These are phyloP conservation scores for Neonectria faginata DNA, from an alignment of 2,329 filamentous ascomycete species.

Conservation along the genomic window DNA sequence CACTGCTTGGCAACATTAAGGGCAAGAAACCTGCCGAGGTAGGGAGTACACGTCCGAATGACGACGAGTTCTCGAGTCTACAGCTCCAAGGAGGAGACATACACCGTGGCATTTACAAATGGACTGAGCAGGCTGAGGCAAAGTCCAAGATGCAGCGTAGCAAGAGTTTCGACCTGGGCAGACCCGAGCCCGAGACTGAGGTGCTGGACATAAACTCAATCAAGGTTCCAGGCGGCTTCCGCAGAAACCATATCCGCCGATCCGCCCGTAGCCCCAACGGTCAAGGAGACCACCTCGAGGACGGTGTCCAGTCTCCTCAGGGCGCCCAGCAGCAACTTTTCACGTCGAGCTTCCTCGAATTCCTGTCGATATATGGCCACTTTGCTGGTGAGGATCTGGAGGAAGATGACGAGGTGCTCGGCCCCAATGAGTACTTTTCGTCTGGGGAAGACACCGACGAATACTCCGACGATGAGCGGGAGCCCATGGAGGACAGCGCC, in stretches of 20 bases:
- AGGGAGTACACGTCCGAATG: slow-evolving; percentile 58
- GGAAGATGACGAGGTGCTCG: slow-evolving; percentile 92
- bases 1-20: slow-evolving; percentile 58
- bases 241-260: slow-evolving; percentile 87
- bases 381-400: slow-evolving; percentile 97
- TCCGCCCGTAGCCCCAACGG: slow-evolving; percentile 71
- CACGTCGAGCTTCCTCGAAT: slow-evolving; percentile 95
- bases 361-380: slow-evolving; percentile 93
- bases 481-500: slow-evolving; percentile 89
- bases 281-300: slow-evolving; percentile 49
- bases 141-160: slow-evolving; percentile 79
- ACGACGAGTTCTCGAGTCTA: slow-evolving; percentile 93
- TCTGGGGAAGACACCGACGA: slow-evolving; percentile 78
- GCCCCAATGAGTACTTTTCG: slow-evolving; percentile 90
- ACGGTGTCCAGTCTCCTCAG: slow-evolving; percentile 50
- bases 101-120: slow-evolving; percentile 94
- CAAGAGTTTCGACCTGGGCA: slow-evolving; percentile 85
- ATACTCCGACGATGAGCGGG: slow-evolving; percentile 74
- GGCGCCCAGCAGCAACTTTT: slow-evolving; percentile 68
- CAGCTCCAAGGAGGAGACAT: slow-evolving; percentile 94
- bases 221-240: slow-evolving; percentile 92
- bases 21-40: slow-evolving; percentile 64
- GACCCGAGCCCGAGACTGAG: slow-evolving; percentile 83
- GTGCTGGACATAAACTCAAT: slow-evolving; percentile 89
- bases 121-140: slow-evolving; percentile 88